Percentiles rank a stretch among this genome's conserved stretches.
These are phyloP conservation scores for Trichoderma atroviride DNA, from an alignment of 2,329 filamentous ascomycete species.

Conservation along the genomic window DNA sequence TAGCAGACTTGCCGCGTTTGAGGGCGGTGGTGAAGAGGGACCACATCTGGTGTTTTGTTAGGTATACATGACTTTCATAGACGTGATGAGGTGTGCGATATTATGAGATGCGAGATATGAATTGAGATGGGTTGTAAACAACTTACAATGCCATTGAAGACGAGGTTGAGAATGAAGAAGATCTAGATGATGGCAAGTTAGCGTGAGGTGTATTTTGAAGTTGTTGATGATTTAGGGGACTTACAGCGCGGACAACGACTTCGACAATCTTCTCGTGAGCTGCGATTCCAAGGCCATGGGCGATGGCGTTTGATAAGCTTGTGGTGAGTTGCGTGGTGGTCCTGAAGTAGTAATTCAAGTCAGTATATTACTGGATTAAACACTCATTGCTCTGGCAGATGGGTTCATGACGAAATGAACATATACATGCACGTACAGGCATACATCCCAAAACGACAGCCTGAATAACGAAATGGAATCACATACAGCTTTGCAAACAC, in stretches of 20 bases:
- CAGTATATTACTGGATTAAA: neutral
- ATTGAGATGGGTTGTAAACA: neutral
- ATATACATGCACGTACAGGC: neutral
- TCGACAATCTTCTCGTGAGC: conserved; percentile 50
- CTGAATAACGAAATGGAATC: neutral
- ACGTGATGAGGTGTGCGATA: neutral
- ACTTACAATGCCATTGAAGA: conserved; percentile 71
- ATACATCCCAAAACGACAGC: neutral
- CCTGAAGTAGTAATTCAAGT: conserved; percentile 37
- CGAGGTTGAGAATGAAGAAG: conserved; percentile 75
- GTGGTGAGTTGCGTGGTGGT: conserved; percentile 61
- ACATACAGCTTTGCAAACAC: conserved; percentile 81
- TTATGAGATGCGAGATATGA: neutral
- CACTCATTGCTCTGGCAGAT: neutral
- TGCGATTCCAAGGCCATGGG: conserved; percentile 48
- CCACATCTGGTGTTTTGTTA: conserved; percentile 64
- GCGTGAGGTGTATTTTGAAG: neutral
- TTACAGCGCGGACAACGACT: conserved; percentile 52
- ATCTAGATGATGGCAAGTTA: conserved; percentile 48
- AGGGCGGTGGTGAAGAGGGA: conserved; percentile 78
- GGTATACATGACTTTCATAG: neutral
- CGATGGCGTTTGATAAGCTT: conserved; percentile 50
- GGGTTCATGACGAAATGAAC: neutral
- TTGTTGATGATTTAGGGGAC: conserved; percentile 32
- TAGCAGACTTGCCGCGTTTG: conserved; percentile 72